Conservation (phyloP, 345 rosid genomes). For the Pugionium cornutum region DNA sequence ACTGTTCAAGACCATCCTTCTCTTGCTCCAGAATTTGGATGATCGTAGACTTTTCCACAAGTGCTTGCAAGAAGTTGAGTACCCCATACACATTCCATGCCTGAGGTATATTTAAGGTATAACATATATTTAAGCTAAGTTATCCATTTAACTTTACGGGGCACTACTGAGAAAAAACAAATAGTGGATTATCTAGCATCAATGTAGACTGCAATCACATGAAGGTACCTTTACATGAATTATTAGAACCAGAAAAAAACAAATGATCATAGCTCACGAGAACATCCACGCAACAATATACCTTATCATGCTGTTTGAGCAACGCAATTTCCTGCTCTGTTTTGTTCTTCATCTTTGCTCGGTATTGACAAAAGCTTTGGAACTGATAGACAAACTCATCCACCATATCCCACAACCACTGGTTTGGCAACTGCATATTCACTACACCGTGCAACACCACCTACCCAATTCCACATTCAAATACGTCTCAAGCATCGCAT, state of each 20-base stretch:
- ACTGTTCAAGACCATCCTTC: constrained; percentile 87
- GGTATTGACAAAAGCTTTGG: constrained; percentile 93
- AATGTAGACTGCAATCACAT: not conserved
- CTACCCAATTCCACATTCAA: constrained; percentile 33
- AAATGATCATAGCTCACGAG: not conserved
- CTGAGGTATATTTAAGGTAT: constrained; percentile 35
- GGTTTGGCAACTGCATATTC: constrained; percentile 95
- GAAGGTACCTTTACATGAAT: not conserved
- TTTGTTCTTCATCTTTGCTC: constrained; percentile 95
- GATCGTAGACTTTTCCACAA: constrained; percentile 88
- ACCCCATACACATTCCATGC: constrained; percentile 99
- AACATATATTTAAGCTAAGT: too few species aligned
- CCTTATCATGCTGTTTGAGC: constrained; percentile 78
- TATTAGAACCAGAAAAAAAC: not conserved
- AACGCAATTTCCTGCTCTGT: constrained; percentile 86
- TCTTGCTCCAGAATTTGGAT: constrained; percentile 89
- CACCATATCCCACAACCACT: constrained; percentile 99
- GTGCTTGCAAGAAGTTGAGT: constrained; percentile 97
- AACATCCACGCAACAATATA: constrained; percentile 13
- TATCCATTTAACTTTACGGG: too few species aligned
- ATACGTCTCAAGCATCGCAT: not conserved
- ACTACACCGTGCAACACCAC: constrained; percentile 94
- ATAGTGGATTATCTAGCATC: too few species aligned
- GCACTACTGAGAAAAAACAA: not conserved
- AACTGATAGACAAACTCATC: constrained; percentile 99